Percentiles rank a stretch among this genome's conserved stretches.
These are phyloP conservation scores for Sphagnum contortum DNA, from an alignment of 225 moss, liverwort and hornwort genomes.

Conservation along the genomic window DNA sequence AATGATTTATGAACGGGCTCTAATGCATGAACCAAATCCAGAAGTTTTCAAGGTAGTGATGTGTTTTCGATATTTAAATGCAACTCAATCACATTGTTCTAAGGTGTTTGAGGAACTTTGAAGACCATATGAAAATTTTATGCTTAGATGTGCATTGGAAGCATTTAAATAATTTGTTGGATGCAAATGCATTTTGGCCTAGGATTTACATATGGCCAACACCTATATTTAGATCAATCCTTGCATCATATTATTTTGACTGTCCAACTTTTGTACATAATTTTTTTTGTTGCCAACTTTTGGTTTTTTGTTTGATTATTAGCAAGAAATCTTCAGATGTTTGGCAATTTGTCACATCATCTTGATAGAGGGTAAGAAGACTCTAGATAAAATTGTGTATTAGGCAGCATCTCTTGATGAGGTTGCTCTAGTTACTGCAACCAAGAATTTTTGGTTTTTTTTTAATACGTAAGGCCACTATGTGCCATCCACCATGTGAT, in stretches of 20 bases:
- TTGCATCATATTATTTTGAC: too few relatives aligned
- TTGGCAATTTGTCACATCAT: slow-evolving; percentile 91
- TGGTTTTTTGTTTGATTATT: slow-evolving; percentile 6
- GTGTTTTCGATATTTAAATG: neutral
- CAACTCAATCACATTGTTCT: neutral
- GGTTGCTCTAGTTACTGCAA: slow-evolving; percentile 80
- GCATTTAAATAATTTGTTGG: neutral
- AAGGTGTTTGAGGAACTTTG: too few relatives aligned
- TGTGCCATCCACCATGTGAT: too few relatives aligned
- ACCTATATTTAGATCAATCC: too few relatives aligned
- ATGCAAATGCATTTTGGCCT: too few relatives aligned
- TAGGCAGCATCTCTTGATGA: slow-evolving; percentile 96
- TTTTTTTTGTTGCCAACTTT: too few relatives aligned
- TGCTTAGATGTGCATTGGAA: neutral
- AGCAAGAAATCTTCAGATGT: slow-evolving; percentile 90
- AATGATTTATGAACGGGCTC: slow-evolving; percentile 80
- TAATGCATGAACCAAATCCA: slow-evolving; percentile 58
- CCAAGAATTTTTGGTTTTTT: slow-evolving; percentile 89
- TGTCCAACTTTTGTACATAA: too few relatives aligned
- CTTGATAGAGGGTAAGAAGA: slow-evolving; percentile 77
- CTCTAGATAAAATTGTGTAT: slow-evolving; percentile 77
- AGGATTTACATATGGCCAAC: too few relatives aligned
- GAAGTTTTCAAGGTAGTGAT: slow-evolving; percentile 49
- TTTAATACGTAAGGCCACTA: slow-evolving; percentile 56
- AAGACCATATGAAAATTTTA: neutral